Base-by-base conservation (phyloP, 2,329 filamentous ascomycete genomes). In the Ophiocordyceps australis region DNA sequence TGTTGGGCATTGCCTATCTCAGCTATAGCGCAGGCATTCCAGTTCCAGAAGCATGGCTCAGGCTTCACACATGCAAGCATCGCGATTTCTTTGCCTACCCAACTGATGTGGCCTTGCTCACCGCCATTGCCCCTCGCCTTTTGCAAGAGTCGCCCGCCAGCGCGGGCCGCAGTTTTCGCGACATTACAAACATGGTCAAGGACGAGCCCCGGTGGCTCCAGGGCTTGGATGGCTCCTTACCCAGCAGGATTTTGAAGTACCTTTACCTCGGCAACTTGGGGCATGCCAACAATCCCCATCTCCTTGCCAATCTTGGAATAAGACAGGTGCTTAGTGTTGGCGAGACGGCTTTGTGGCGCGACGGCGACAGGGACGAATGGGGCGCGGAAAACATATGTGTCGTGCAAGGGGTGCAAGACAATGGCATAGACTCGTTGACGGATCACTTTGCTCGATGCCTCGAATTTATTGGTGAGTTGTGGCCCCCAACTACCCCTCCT, bases 61-160 rank as follows among this genome's bases (percentile, higher is more conserved):
- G 71, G 31, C 58, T 98, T 25, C 89, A 98, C 46, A 74, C 73
- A 9, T 63, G 71, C 9, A 81, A 78, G 47, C 62, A 69, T 29
- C 77, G 89, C 31, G 95, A 98, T 44, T 94, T 95, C 55, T 98
- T 98, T 44, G 83, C 89, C 0, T 95, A 95, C 38, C 77, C 80
- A 2, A 81, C 80, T 0, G 89, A 98, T 43, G 83, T 94, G 12
- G 68, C 75, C 4, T 62, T 94, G 9, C 54, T 95, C n/a, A 73
- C 65, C 2, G 66, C 69, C 5, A 75, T 94, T 20, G 73, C 86
- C 31, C 66, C 72, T 13, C 74, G 78, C 10, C 59, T 95, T 10
- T 58, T 94, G 14, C 61, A 63, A 23, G 72, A 76, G 31, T 83
- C 78, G 1, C 80, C 81, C 0, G 38, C 50, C 5, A 52, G 43